Evolutionary conservation across 2,329 filamentous ascomycete genomes (phyloP), one percentile per base, ranked within the genome.

Genomic region (Huntiella decipiens): DNA sequence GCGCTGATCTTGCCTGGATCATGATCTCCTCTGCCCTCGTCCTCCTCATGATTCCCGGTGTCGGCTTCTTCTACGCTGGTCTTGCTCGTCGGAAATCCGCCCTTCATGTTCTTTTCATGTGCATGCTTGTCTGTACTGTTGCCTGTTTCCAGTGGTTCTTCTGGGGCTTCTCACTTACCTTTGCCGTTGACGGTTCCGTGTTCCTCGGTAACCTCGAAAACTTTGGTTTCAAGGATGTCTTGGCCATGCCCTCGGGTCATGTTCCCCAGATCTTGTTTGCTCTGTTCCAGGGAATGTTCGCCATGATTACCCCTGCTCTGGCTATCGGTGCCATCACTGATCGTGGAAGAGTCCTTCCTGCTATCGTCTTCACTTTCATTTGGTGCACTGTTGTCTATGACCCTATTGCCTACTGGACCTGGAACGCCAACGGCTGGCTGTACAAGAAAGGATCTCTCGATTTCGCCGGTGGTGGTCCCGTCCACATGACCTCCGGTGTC

Each of bases 121-220:
- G 82, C 11, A 73, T 93, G 65, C 79, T 93, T 66, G 79, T 82
- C 12, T 74, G 80, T 3, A 82, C 75, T 8, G 75, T 92, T 52
- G 75, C 86, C 50, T 79, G 77, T 43, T 92, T 93, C 63, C 84
- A 93, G 58, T 94, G 86, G 85, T 93, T 92, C 67, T 88, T 93
- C 67, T 93, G 85, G 85, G 85, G 85, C 41, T 93, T 88, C 62
- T 88, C 82, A 8, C 66, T 93, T 44, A 72, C 83, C 51, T 93
- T 92, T 62, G 86, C 82, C 5, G 82, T 86, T 61, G 74, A 74
- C 16, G 82, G 82, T 48, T 81, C 79, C 54, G 69, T 69, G 52
- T 93, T 77, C 66, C 79, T 93, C 50, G 85, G 85, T 39, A 73
- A 86, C 53, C 68, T 93, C 41, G 67, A 73, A 53, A 87, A 92